phyloP scores from a whole-genome alignment of 108 stramenopile genomes.

The Mayamaea pseudoterrestris region DNA sequence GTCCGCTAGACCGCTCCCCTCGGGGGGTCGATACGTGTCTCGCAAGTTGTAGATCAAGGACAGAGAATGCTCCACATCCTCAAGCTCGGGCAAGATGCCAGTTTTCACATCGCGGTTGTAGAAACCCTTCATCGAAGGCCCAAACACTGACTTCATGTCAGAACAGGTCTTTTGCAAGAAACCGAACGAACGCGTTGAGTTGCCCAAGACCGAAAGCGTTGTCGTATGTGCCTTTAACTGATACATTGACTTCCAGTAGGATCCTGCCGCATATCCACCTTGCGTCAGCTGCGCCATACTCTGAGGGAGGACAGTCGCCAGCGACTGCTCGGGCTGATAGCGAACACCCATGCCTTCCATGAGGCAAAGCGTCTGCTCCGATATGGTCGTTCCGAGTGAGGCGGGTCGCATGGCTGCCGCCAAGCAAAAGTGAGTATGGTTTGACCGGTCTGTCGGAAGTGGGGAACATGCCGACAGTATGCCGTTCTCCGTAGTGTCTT shows the following conservation, averaged over 20 bases:
- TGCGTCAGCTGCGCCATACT: slow-evolving; percentile 32
- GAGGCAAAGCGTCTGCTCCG: slow-evolving; percentile 7
- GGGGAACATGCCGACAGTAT: slow-evolving; percentile 41
- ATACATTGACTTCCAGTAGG: slow-evolving; percentile 50
- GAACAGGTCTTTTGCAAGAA: slow-evolving; percentile 26
- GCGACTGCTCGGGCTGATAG: slow-evolving; percentile 53
- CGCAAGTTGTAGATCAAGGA: slow-evolving; percentile 43
- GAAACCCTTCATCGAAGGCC: slow-evolving; percentile 32
- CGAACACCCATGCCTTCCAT: slow-evolving; percentile 64
- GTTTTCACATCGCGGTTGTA: slow-evolving; percentile 47
- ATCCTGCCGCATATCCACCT: slow-evolving; percentile 29
- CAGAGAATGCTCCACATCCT: slow-evolving; percentile 65
- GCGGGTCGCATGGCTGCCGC: slow-evolving; percentile 47
- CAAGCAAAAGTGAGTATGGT: slow-evolving; percentile 63
- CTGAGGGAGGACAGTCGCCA: slow-evolving; percentile 37
- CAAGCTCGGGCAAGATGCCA: slow-evolving; percentile 54
- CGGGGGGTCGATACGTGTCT: slow-evolving; percentile 58
- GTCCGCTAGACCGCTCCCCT: slow-evolving; percentile 31
- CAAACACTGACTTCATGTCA: slow-evolving; percentile 36
- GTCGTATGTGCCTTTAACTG: neutral
- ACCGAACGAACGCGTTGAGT: slow-evolving; percentile 42
- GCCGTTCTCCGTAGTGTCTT: slow-evolving; percentile 20
- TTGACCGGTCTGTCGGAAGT: slow-evolving; percentile 15
- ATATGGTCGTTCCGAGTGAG: neutral
- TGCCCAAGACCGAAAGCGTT: slow-evolving; percentile 49